These are phyloP conservation scores for Dactylellina haptotyla DNA, from an alignment of 2,329 filamentous ascomycete species.

Conservation along the genomic window DNA sequence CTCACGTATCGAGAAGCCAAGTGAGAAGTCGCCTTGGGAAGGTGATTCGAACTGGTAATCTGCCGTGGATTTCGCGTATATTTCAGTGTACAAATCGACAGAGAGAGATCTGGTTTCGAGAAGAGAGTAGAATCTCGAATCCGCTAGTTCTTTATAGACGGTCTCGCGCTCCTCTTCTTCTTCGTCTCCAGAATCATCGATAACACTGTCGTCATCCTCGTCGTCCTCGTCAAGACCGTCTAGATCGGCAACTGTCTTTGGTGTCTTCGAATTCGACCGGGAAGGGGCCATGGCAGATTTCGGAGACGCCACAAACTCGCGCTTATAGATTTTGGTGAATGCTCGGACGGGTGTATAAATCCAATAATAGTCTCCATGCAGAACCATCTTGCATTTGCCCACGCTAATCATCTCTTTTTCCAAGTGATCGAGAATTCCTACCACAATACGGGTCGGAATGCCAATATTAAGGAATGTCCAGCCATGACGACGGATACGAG, in stretches of 20 bases:
- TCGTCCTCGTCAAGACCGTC: constrained; percentile 28
- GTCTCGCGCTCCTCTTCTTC: constrained; percentile 49
- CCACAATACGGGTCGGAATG: constrained; percentile 47
- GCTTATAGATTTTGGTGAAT: constrained; percentile 53
- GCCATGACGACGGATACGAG: constrained; percentile 50
- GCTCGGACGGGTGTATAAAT: constrained; percentile 52
- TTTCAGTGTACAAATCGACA: constrained; percentile 50
- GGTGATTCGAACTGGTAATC: constrained; percentile 35
- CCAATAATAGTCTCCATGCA: constrained; percentile 52
- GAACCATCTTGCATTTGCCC: constrained; percentile 53
- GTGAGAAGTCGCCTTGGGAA: constrained; percentile 50
- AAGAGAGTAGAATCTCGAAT: constrained; percentile 51
- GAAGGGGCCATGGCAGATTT: constrained; percentile 15
- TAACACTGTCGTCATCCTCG: constrained; percentile 50
- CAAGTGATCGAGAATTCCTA: constrained; percentile 49
- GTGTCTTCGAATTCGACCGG: constrained; percentile 48
- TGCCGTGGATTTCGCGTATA: constrained; percentile 49
- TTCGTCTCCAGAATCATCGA: constrained; percentile 49
- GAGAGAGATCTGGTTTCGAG: constrained; percentile 50
- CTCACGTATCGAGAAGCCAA: constrained; percentile 53
- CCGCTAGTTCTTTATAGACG: constrained; percentile 46
- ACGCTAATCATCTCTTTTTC: constrained; percentile 47
- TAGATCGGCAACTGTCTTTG: constrained; percentile 43
- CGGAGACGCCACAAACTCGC: constrained; percentile 39
- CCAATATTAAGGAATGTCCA: constrained; percentile 54